Conservation (phyloP, 2,329 filamentous ascomycete species). For the Thermomyces lanuginosus region DNA sequence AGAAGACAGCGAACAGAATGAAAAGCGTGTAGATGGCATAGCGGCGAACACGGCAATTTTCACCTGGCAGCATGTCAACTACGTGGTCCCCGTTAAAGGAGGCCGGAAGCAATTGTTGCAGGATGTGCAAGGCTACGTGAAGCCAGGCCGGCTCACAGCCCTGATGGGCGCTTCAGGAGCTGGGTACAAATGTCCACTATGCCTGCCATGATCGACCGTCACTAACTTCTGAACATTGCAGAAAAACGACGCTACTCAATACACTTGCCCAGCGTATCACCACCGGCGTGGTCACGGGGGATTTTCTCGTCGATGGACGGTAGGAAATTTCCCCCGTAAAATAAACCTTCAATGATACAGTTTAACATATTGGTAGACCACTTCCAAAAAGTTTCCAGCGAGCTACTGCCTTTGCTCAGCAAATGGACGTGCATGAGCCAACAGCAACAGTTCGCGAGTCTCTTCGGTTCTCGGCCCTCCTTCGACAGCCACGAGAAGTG, state of each 20-base stretch:
- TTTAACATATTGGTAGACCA: slow-evolving; percentile 13
- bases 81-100: slow-evolving; percentile 38
- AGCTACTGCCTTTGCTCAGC: slow-evolving; percentile 41
- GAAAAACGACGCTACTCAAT: slow-evolving; percentile 35
- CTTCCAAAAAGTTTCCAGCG: slow-evolving; percentile 36
- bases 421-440: slow-evolving; percentile 51
- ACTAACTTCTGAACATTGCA: slow-evolving; percentile 8
- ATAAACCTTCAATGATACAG: background rate
- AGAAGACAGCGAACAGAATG: slow-evolving; percentile 10
- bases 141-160: slow-evolving; percentile 60
- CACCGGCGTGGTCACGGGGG: slow-evolving; percentile 28
- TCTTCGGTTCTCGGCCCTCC: slow-evolving; percentile 47
- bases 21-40: slow-evolving; percentile 31
- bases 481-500: slow-evolving; percentile 44
- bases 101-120: slow-evolving; percentile 36
- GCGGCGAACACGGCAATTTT: slow-evolving; percentile 54
- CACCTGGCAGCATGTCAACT: slow-evolving; percentile 75
- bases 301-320: slow-evolving; percentile 31
- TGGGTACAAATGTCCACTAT: slow-evolving; percentile 14
- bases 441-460: slow-evolving; percentile 52
- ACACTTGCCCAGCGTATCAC: slow-evolving; percentile 30
- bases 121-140: slow-evolving; percentile 54
- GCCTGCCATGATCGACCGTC: background rate
- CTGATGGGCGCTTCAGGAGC: slow-evolving; percentile 63
- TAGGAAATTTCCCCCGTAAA: slow-evolving; percentile 8